Evolutionary conservation across 352 stramenopile genomes (phyloP).

Genomic region (Phytophthora cactorum): DNA sequence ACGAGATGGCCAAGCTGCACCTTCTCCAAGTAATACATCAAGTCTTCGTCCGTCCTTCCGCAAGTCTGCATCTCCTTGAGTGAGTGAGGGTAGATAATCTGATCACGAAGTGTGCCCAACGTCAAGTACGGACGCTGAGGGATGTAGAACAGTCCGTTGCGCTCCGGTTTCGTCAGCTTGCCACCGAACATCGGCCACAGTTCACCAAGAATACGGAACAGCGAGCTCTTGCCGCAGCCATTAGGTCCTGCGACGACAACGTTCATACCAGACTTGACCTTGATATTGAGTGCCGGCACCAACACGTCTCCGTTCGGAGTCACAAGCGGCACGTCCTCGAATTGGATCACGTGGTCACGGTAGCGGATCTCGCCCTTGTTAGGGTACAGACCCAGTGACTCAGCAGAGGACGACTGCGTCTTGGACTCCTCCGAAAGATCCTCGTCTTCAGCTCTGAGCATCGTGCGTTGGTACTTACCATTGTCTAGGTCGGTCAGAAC

Average conservation of each 20-base stretch:
- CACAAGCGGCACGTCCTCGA: slow-evolving; percentile 88
- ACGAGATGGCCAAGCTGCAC: slow-evolving; percentile 85
- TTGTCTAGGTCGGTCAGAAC: slow-evolving; percentile 70
- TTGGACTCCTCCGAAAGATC: slow-evolving; percentile 29
- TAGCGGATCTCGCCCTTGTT: slow-evolving; percentile 68
- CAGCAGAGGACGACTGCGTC: slow-evolving; percentile 43
- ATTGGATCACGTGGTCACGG: slow-evolving; percentile 84
- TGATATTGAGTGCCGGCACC: slow-evolving; percentile 76
- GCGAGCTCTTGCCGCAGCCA: slow-evolving; percentile 86
- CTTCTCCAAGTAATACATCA: slow-evolving; percentile 77
- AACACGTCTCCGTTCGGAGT: slow-evolving; percentile 91
- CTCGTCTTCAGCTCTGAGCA: slow-evolving; percentile 59
- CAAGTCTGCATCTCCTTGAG: slow-evolving; percentile 65
- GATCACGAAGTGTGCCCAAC: slow-evolving; percentile 85
- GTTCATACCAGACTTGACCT: slow-evolving; percentile 91
- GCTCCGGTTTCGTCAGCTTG: slow-evolving; percentile 76
- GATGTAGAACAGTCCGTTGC: slow-evolving; percentile 92
- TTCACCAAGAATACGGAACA: slow-evolving; percentile 90
- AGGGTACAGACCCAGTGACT: slow-evolving; percentile 58
- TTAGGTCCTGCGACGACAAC: slow-evolving; percentile 88
- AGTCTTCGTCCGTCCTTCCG: slow-evolving; percentile 63
- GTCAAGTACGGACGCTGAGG: slow-evolving; percentile 90
- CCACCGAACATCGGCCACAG: slow-evolving; percentile 88
- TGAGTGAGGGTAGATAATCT: slow-evolving; percentile 91
- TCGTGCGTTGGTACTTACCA: slow-evolving; percentile 77